Evolutionary conservation across 169 alveolate species (phyloP).

Genomic region (Ichthyophthirius multifiliis): DNA sequence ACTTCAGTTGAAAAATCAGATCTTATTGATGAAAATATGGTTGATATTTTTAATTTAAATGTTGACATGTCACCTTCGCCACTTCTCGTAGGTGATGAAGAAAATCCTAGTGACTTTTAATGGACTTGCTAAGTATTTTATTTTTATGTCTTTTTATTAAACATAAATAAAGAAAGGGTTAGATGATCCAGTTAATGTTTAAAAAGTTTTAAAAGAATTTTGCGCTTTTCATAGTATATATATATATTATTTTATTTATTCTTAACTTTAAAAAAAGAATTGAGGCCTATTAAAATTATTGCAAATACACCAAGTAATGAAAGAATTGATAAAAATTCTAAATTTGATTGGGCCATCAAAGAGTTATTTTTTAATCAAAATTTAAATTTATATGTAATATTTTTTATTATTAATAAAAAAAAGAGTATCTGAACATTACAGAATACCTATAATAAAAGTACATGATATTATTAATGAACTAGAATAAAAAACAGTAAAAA

Average conservation of each 20-base stretch:
- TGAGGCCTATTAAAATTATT: slow-evolving; percentile 78
- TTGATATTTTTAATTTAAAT: slow-evolving; percentile 64
- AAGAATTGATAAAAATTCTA: slow-evolving; percentile 11
- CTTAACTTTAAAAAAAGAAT: slow-evolving; percentile 35
- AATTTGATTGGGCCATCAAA: background rate
- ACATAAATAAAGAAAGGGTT: slow-evolving; percentile 54
- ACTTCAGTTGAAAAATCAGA: slow-evolving; percentile 39
- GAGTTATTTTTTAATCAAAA: background rate
- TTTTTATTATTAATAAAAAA: too few species aligned
- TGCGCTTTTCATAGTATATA: slow-evolving; percentile 43
- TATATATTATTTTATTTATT: background rate
- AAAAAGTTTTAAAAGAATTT: slow-evolving; percentile 79
- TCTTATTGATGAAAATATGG: slow-evolving; percentile 24
- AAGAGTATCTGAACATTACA: slow-evolving; percentile 75
- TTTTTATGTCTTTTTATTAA: background rate
- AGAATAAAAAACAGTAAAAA: background rate
- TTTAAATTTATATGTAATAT: slow-evolving; percentile 66
- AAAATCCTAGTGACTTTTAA: slow-evolving; percentile 71
- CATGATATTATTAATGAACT: slow-evolving; percentile 65
- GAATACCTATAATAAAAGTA: slow-evolving; percentile 74
- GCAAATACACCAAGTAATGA: slow-evolving; percentile 80
- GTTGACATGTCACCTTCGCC: slow-evolving; percentile 65
- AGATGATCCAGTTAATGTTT: slow-evolving; percentile 56
- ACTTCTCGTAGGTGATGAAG: slow-evolving; percentile 68
- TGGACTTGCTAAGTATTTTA: slow-evolving; percentile 72